These are phyloP conservation scores for Scheffersomyces insectosa DNA, from an alignment of 1,139 yeast species.

Conservation along the genomic window DNA sequence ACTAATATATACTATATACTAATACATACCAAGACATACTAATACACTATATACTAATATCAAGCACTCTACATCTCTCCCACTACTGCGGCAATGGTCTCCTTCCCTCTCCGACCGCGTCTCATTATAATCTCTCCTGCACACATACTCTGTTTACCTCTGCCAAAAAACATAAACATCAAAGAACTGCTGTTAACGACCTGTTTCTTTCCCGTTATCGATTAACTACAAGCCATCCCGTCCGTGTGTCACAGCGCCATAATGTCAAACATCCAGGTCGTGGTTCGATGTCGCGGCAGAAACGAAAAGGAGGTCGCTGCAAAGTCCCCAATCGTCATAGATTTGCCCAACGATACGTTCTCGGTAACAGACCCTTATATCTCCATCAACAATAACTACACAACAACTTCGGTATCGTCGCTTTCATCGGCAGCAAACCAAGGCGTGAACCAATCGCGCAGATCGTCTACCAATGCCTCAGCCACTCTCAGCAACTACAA, in stretches of 20 bases:
- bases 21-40: too few relatives aligned
- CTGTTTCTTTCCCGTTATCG: too few relatives aligned
- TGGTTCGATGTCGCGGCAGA: conserved; percentile 86
- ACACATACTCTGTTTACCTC: too few relatives aligned
- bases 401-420: conserved; percentile 17
- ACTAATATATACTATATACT: too few relatives aligned
- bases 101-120: too few relatives aligned
- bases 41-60: too few relatives aligned
- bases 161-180: too few relatives aligned
- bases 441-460: not conserved
- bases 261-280: conserved; percentile 68
- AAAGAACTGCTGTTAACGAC: too few relatives aligned
- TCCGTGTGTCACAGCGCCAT: conserved; percentile 1
- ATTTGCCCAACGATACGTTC: conserved; percentile 52
- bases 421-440: not conserved
- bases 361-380: conserved; percentile 36
- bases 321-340: conserved; percentile 73
- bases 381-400: conserved; percentile 44
- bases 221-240: too few relatives aligned
- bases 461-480: conserved; percentile 1
- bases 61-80: too few relatives aligned
- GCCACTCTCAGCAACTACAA: conserved; percentile 27
- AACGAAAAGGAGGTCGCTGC: conserved; percentile 68
- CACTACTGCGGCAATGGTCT: too few relatives aligned
- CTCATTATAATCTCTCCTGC: too few relatives aligned